Evolutionary conservation across 2,329 filamentous ascomycete species (phyloP), one percentile per base, ranked within the genome.

Genomic region (Colletotrichum lupini): DNA sequence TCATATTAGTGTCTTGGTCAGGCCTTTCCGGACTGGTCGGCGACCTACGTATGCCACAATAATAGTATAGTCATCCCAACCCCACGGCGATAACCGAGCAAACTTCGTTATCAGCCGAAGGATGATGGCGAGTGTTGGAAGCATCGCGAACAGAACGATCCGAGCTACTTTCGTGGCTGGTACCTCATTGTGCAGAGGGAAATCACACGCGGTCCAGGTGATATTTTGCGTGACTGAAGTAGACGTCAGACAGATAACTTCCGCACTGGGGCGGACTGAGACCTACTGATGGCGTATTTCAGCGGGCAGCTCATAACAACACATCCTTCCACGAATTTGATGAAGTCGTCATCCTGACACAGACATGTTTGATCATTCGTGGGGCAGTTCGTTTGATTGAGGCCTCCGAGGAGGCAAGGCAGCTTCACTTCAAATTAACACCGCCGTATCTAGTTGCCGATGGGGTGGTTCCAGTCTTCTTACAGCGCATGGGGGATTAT

Each of bases 31-130:
- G 8, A 6, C 2, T 14, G 22, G 3, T 19, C 2, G 8, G 1
- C 19, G 5, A 30, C 70, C 49, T 19, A 73, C 71, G 4, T 73
- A 73, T 71, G 60, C 46, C 5, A 42, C 8, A 2, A 73, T 2
- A 16, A 73, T 71, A 1, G 67, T 60, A 2, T 69, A 65, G 11
- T 73, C 71, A 26, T 73, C 71, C n/a, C 22, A 49, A 6, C 71
- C 71, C 35, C 67, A 70, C 0, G 56, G 8, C 4, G 60, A 56
- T 9, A 73, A 12, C 9, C 46, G 7, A 2, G 67, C 67, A 2
- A 42, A n/a, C 4, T 73, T 73, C 4, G 59, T 58, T 12, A 65
- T 7, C 2, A 61, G 14, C 2, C 71, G 71, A 6, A 73, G 35
- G 1, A 73, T 4, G 22, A 73, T 52, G 1, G 71, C 60, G 9